phyloP scores from a whole-genome alignment of 2,329 filamentous ascomycete species.

The Ophiocordyceps australis region DNA sequence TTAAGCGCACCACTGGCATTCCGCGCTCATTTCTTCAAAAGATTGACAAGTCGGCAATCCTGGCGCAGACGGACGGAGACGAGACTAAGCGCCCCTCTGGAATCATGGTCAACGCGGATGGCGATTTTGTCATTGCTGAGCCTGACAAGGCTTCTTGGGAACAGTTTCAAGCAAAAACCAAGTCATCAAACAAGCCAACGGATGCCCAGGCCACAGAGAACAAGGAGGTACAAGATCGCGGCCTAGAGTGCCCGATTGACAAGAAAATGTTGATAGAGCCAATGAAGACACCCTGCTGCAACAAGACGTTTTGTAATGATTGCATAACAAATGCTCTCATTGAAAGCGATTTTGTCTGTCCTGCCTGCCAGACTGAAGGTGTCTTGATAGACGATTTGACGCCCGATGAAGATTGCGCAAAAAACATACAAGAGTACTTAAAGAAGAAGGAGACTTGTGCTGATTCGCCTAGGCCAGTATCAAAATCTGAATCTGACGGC shows the following conservation, averaged over 20 bases:
- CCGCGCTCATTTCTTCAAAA: slow-evolving; percentile 90
- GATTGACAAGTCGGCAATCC: slow-evolving; percentile 72
- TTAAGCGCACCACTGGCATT: slow-evolving; percentile 94
- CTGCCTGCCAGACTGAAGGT: slow-evolving; percentile 75
- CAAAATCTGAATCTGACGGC: slow-evolving; percentile 22
- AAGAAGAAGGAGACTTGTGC: slow-evolving; percentile 31
- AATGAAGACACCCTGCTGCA: slow-evolving; percentile 97
- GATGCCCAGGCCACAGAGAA: slow-evolving; percentile 57
- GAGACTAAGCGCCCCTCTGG: slow-evolving; percentile 77
- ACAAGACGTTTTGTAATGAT: slow-evolving; percentile 96
- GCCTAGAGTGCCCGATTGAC: slow-evolving; percentile 88
- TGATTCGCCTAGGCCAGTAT: slow-evolving; percentile 19
- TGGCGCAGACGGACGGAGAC: slow-evolving; percentile 54
- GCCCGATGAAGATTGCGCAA: slow-evolving; percentile 59
- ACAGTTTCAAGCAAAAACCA: slow-evolving; percentile 87
- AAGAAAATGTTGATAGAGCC: slow-evolving; percentile 96
- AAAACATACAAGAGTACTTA: slow-evolving; percentile 61
- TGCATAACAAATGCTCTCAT: slow-evolving; percentile 99
- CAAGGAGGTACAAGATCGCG: slow-evolving; percentile 75
- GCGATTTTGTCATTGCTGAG: slow-evolving; percentile 92
- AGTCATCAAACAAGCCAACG: slow-evolving; percentile 70
- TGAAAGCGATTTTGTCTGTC: slow-evolving; percentile 94
- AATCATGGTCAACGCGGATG: slow-evolving; percentile 95
- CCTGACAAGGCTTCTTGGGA: slow-evolving; percentile 95
- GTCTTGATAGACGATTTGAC: slow-evolving; percentile 85